These are phyloP conservation scores for Blastomyces emzantsi DNA, from an alignment of 2,329 filamentous ascomycete genomes.

Conservation along the genomic window DNA sequence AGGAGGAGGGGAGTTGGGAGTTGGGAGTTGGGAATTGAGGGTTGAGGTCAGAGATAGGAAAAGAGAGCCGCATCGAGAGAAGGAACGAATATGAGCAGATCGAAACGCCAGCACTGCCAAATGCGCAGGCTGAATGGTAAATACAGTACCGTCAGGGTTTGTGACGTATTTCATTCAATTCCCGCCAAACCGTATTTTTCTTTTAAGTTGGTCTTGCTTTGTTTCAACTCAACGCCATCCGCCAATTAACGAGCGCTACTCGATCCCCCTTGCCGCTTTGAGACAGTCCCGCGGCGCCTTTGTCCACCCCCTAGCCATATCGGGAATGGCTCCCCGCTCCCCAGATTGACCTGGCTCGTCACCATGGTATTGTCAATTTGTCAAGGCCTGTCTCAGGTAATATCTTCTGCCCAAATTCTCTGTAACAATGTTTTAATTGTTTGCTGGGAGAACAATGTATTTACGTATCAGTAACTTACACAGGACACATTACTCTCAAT, in stretches of 20 bases:
- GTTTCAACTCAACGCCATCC: conserved; percentile 1
- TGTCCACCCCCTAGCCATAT: neutral
- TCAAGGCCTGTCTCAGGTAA: neutral
- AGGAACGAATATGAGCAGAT: neutral
- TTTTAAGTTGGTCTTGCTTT: neutral
- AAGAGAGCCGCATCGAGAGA: too few relatives aligned
- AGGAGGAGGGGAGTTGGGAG: neutral
- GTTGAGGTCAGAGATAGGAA: too few relatives aligned
- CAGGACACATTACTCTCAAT: too few relatives aligned
- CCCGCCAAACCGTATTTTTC: conserved; percentile 4
- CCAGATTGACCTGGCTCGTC: neutral
- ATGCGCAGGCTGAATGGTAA: neutral
- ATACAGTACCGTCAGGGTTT: neutral
- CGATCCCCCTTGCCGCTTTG: neutral
- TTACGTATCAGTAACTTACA: too few relatives aligned
- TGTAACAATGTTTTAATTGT: too few relatives aligned
- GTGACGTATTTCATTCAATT: neutral
- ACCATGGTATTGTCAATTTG: neutral
- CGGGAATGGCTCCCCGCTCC: conserved; percentile 5
- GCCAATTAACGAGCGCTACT: conserved; percentile 4
- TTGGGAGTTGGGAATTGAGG: conserved; percentile 4
- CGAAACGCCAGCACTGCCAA: neutral
- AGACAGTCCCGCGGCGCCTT: neutral
- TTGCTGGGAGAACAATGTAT: too few relatives aligned
- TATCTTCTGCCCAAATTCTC: too few relatives aligned